phyloP scores from a whole-genome alignment of 805 yeast genomes.

The Sporopachydermia lactativora region DNA sequence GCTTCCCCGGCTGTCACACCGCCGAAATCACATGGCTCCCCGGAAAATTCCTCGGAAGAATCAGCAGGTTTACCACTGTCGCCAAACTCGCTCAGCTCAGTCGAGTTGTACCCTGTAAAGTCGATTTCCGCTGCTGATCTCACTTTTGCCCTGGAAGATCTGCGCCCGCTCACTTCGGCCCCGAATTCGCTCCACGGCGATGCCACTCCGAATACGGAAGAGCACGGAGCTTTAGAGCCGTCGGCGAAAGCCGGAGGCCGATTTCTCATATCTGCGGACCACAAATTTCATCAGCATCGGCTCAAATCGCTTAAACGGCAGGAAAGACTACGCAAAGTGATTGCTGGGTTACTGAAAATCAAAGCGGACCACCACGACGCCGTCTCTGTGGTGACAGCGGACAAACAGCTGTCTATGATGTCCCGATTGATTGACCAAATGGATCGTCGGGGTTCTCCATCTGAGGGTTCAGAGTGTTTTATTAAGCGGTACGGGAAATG shows the following conservation, averaged over 20 bases:
- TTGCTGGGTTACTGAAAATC: neutral
- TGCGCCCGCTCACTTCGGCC: neutral
- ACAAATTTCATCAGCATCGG: neutral
- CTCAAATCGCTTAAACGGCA: neutral
- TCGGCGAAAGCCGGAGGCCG: neutral
- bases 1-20: neutral
- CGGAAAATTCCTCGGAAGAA: neutral
- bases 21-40: too few relatives aligned
- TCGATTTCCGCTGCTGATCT: constrained; percentile 1
- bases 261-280: neutral
- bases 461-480: constrained; percentile 35
- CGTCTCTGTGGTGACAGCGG: neutral
- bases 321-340: neutral
- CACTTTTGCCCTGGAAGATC: neutral
- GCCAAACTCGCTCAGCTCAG: neutral
- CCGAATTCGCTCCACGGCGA: neutral
- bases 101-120: neutral
- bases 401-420: neutral
- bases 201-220: neutral
- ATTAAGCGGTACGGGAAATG: constrained; percentile 68
- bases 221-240: neutral
- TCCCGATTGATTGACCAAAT: neutral
- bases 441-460: constrained; percentile 3
- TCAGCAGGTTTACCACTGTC: neutral
- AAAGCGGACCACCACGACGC: neutral